Base-by-base conservation (phyloP, 805 yeast genomes). In the Lachancea fermentati region DNA sequence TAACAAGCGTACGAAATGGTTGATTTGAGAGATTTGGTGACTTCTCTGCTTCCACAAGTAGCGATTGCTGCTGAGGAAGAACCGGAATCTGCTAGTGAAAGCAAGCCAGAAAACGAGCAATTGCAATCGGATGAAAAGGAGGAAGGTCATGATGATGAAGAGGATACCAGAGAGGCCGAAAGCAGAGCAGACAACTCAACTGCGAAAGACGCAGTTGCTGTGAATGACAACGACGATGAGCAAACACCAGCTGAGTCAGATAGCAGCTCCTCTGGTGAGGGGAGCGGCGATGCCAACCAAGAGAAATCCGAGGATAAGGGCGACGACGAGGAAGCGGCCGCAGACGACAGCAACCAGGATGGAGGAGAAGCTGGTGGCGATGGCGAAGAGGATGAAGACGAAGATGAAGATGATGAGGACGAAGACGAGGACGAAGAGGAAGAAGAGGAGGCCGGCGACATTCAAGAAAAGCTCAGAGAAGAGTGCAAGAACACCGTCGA, bases 371-470 rank as follows among this genome's bases (percentile, higher is more conserved):
- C 48, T 19, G 52, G 40, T 25, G 51, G 28, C n/a, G 59, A 51
- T 32, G 96, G 95, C 56, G 95, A 85, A 54, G 68, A 60, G 45
- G 64, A 52, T 14, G 62, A 56, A 5, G 64, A 53, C 12, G 67
- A 56, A n/a, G 60, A 55, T 5, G 57, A 51, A n/a, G 65, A 59
- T 5, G 72, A 62, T 2, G 72, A 62, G 2, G 74, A 68, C 2
- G 95, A 76, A 1, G 87, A 75, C 0, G 85, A 72, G 3, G 86
- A 76, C 12, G 86, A 76, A 2, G 87, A 75, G 30, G 74, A 78
- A 19, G 86, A 82, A 43, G 89, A 79, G 43, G 86, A 74, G 57
- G 72, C 65, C 29, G 76, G 63, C 34, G 91, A 83, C 60, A 83
- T 72, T 58, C 67, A 76, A 42, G 93, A 83, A 30, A 70, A 66